Evolutionary conservation across 108 stramenopile species (phyloP).

Genomic region (Chaetoceros tenuissimus): DNA sequence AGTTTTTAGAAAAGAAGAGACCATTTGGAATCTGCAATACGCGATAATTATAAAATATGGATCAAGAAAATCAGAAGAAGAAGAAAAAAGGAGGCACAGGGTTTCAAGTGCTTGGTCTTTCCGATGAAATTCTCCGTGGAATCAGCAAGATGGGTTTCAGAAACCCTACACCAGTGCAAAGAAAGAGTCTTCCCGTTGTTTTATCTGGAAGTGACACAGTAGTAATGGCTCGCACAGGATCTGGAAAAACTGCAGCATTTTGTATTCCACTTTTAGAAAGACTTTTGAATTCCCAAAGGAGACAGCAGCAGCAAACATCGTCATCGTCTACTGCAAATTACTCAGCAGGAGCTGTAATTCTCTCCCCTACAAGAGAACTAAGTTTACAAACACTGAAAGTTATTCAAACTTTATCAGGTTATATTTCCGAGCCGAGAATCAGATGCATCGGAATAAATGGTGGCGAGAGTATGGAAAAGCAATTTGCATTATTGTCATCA

Average conservation of each 20-base stretch:
- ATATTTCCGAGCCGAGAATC: conserved; percentile 30
- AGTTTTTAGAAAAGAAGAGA: too few relatives aligned
- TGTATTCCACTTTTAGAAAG: conserved; percentile 89
- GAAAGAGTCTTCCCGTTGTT: conserved; percentile 88
- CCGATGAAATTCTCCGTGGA: conserved; percentile 62
- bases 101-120: conserved; percentile 77
- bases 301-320: conserved; percentile 5
- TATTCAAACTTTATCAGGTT: conserved; percentile 72
- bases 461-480: conserved; percentile 94
- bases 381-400: conserved; percentile 89
- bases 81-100: conserved; percentile 40
- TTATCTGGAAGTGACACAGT: conserved; percentile 87
- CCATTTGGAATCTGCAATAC: too few relatives aligned
- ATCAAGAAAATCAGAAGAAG: too few relatives aligned
- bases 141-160: conserved; percentile 91
- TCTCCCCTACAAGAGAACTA: conserved; percentile 96
- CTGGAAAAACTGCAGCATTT: conserved; percentile 95
- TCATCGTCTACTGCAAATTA: not conserved
- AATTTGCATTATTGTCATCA: conserved; percentile 82
- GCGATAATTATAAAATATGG: too few relatives aligned
- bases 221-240: conserved; percentile 95
- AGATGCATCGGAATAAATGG: conserved; percentile 84
- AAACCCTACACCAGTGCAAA: conserved; percentile 96
- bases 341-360: conserved; percentile 62
- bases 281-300: conserved; percentile 36